These are phyloP conservation scores for Heteromeles arbutifolia DNA, from an alignment of 306 rosid species.

Conservation along the genomic window DNA sequence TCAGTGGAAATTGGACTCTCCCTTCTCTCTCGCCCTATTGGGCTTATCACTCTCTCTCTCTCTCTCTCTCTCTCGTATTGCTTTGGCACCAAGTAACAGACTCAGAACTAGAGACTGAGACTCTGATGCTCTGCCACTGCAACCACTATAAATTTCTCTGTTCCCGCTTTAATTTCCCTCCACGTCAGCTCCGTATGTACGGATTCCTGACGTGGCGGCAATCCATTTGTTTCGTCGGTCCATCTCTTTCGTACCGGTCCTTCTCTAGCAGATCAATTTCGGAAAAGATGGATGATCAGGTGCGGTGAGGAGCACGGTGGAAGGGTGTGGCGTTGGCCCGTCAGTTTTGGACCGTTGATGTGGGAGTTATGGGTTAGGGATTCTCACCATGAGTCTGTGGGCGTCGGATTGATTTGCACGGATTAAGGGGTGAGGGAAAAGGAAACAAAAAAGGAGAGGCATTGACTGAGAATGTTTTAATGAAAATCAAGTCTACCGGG, in stretches of 20 bases:
- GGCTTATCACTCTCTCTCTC: background rate
- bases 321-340: background rate
- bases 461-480: background rate
- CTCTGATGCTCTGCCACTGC: background rate
- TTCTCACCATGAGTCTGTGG: background rate
- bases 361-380: background rate
- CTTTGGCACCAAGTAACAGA: conserved; percentile 9
- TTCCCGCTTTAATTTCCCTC: background rate
- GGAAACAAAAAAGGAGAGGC: background rate
- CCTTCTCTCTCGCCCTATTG: background rate
- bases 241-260: background rate
- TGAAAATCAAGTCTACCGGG: no score
- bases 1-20: background rate
- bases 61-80: background rate
- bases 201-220: background rate
- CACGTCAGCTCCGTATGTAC: background rate
- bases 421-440: background rate
- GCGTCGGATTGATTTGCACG: background rate
- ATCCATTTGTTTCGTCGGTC: background rate
- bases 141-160: background rate
- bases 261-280: background rate
- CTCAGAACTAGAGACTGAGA: background rate
- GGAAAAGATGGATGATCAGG: background rate
- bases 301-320: background rate
- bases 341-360: background rate